Conservation (phyloP, 2,329 filamentous ascomycete species). For the Trichoderma oligosporum region DNA sequence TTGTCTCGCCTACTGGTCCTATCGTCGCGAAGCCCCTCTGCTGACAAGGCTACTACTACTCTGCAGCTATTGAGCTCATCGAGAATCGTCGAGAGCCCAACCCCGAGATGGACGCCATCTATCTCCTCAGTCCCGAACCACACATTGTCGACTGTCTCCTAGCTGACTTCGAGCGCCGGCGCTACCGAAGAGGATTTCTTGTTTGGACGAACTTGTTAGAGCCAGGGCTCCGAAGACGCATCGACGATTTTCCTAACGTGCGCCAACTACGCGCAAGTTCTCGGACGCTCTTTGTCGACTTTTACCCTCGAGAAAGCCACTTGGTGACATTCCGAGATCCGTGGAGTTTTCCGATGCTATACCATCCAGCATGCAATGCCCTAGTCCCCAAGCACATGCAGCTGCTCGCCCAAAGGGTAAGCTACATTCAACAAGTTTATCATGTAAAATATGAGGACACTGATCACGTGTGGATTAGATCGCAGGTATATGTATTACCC, state of each 20-base stretch:
- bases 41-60: conserved; percentile 21
- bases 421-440: not conserved
- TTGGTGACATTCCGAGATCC: conserved; percentile 89
- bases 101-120: conserved; percentile 89
- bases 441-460: conserved; percentile 1
- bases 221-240: conserved; percentile 64
- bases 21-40: conserved; percentile 15
- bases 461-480: conserved; percentile 29
- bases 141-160: conserved; percentile 92
- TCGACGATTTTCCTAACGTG: conserved; percentile 67
- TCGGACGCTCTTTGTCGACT: conserved; percentile 81
- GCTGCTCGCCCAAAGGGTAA: conserved; percentile 79
- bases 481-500: conserved; percentile 71
- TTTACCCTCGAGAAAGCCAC: conserved; percentile 85
- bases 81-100: conserved; percentile 80
- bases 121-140: conserved; percentile 78
- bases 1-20: conserved; percentile 34
- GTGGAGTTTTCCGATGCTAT: conserved; percentile 91
- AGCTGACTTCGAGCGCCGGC: conserved; percentile 80
- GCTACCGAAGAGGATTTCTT: conserved; percentile 75
- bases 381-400: conserved; percentile 81
- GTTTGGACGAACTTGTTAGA: conserved; percentile 81
- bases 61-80: conserved; percentile 85
- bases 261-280: conserved; percentile 75
- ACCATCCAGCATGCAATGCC: conserved; percentile 83